A percentile compares a stretch with the other conserved stretches of the same genome.
Evolutionary conservation across 352 stramenopile genomes (phyloP).

Genomic region (Pythium rishiriense): DNA sequence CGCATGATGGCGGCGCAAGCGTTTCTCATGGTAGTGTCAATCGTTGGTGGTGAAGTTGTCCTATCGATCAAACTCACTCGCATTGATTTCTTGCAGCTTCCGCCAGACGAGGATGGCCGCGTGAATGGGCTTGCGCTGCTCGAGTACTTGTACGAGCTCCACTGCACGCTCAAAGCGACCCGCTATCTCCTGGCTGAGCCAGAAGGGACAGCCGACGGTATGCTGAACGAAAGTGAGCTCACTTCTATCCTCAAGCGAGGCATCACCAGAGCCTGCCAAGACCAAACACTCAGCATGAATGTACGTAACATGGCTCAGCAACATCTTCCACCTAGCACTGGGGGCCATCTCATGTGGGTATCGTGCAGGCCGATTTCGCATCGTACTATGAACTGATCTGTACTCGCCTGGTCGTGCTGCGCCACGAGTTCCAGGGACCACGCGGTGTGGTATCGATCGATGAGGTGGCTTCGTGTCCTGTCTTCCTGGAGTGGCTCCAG

Average conservation of each 20-base stretch:
- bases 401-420: slow-evolving; percentile 51
- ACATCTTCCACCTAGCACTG: background rate
- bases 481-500: slow-evolving; percentile 46
- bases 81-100: slow-evolving; percentile 29
- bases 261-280: slow-evolving; percentile 25
- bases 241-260: slow-evolving; percentile 28
- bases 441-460: slow-evolving; percentile 35
- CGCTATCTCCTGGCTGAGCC: slow-evolving; percentile 3
- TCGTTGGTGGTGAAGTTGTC: background rate
- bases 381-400: slow-evolving; percentile 69
- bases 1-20: slow-evolving; percentile 34
- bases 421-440: slow-evolving; percentile 36
- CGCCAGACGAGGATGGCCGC: slow-evolving; percentile 31
- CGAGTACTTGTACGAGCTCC: slow-evolving; percentile 47
- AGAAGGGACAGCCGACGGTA: slow-evolving; percentile 18
- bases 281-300: slow-evolving; percentile 30
- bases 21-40: slow-evolving; percentile 61
- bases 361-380: slow-evolving; percentile 36
- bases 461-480: slow-evolving; percentile 35
- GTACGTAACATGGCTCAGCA: slow-evolving; percentile 1
- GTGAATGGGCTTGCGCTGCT: slow-evolving; percentile 49
- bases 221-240: slow-evolving; percentile 37
- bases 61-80: background rate
- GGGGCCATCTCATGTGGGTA: background rate
- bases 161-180: slow-evolving; percentile 34